Conservation (phyloP, 2,329 filamentous ascomycete species). For the Diplodia sapinea region DNA sequence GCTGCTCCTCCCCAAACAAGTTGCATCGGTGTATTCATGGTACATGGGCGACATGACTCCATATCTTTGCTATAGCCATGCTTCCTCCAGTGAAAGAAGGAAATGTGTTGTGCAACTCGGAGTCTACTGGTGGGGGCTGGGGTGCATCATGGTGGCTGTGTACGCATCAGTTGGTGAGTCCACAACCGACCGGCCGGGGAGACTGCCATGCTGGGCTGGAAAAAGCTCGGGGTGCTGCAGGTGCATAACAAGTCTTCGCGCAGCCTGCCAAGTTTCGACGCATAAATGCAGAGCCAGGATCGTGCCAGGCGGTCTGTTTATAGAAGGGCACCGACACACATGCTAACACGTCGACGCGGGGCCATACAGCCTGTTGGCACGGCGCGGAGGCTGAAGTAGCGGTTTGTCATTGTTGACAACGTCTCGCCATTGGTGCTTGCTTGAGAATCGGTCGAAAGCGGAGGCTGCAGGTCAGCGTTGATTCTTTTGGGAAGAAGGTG, state of each 20-base stretch:
- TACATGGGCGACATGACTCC: neutral
- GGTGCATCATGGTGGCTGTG: slow-evolving; percentile 1
- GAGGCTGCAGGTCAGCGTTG: neutral
- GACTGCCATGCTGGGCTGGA: neutral
- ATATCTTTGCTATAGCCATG: neutral
- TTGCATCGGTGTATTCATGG: neutral
- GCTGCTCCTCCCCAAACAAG: neutral
- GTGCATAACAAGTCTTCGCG: neutral
- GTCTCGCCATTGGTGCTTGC: no score
- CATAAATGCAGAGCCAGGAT: neutral
- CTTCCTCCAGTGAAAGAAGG: neutral
- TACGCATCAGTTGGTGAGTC: neutral
- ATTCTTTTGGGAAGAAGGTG: neutral
- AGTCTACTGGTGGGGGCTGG: neutral
- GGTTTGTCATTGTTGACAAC: no score
- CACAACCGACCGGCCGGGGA: neutral
- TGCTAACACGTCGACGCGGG: neutral
- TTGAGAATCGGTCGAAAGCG: no score
- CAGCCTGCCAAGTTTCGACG: neutral
- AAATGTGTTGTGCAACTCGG: no score
- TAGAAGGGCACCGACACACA: slow-evolving; percentile 2
- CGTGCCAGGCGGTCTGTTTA: neutral
- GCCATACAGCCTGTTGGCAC: no score
- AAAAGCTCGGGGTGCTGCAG: neutral
- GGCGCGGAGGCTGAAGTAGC: no score